Percentiles rank a stretch among this genome's conserved stretches.
phyloP scores from a whole-genome alignment of 305 asterid genomes.

The Solanum chacoense region DNA sequence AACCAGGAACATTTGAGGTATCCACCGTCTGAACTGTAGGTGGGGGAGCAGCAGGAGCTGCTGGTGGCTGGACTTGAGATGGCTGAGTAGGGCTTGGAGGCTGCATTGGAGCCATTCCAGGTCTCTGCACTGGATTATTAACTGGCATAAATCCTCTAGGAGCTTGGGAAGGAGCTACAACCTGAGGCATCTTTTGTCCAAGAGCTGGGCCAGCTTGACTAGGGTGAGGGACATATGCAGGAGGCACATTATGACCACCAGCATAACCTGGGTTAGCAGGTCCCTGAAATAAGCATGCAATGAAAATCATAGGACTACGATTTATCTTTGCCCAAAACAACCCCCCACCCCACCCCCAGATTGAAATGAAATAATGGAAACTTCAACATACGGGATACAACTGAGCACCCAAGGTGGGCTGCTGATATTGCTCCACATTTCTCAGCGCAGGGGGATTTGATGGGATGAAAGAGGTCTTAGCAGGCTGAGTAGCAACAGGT shows the following conservation, averaged over 20 bases:
- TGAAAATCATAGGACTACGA: conserved; percentile 8
- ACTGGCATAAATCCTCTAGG: conserved; percentile 70
- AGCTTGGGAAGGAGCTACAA: conserved; percentile 44
- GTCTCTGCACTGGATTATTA: conserved; percentile 50
- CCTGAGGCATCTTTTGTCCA: conserved; percentile 58
- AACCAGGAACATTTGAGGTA: conserved; percentile 96
- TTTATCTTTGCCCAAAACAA: neutral
- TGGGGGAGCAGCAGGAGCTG: conserved; percentile 80
- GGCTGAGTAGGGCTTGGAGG: conserved; percentile 72
- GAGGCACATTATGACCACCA: conserved; percentile 47
- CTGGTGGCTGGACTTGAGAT: conserved; percentile 52
- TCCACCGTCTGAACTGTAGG: conserved; percentile 97
- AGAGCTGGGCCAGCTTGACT: conserved; percentile 50
- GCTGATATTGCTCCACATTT: conserved; percentile 89
- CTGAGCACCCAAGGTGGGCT: conserved; percentile 82
- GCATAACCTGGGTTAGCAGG: conserved; percentile 50
- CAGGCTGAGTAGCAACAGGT: conserved; percentile 60
- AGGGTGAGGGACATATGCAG: conserved; percentile 42
- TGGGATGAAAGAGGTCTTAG: conserved; percentile 65
- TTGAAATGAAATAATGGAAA: neutral
- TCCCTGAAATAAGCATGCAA: conserved; percentile 37
- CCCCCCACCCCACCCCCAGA: neutral
- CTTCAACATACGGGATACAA: conserved; percentile 68
- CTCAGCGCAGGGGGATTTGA: conserved; percentile 65
- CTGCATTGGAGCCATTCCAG: conserved; percentile 60